These are phyloP conservation scores for Antitrichia curtipendula DNA, from an alignment of 225 moss, liverwort and hornwort species.

Conservation along the genomic window DNA sequence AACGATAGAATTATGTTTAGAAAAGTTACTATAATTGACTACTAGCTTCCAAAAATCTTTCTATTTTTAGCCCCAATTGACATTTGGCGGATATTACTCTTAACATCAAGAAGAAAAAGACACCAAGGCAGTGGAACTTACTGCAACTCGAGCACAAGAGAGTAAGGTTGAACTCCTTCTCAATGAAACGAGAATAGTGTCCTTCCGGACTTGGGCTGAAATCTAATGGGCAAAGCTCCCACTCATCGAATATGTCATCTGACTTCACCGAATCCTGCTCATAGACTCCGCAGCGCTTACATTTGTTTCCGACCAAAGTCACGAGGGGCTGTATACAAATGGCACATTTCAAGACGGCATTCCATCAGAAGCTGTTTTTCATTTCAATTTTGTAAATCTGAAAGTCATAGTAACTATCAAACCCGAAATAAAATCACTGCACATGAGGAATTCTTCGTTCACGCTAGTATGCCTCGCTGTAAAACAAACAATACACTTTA, in stretches of 20 bases:
- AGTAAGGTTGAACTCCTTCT: conserved; percentile 59
- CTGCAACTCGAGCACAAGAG: conserved; percentile 59
- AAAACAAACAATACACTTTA: neutral
- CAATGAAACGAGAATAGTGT: conserved; percentile 12
- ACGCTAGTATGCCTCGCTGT: neutral
- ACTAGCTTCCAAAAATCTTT: neutral
- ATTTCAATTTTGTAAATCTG: neutral
- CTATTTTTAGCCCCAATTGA: neutral
- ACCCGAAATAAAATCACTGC: neutral
- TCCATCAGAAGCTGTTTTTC: neutral
- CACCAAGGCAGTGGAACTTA: conserved; percentile 4
- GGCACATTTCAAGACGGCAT: neutral
- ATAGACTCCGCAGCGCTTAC: conserved; percentile 90
- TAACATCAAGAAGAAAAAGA: neutral
- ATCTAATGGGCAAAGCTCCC: conserved; percentile 78
- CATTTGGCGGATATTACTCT: neutral
- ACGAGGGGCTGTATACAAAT: conserved; percentile 66
- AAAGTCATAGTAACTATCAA: neutral
- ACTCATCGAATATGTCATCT: conserved; percentile 67
- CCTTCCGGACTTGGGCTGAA: conserved; percentile 52
- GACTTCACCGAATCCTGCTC: conserved; percentile 63
- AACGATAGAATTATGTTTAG: no score
- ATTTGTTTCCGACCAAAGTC: conserved; percentile 58
- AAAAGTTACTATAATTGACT: neutral
- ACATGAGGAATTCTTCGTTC: neutral